Percentiles rank a stretch among this genome's conserved stretches.
phyloP scores from a whole-genome alignment of 306 rosid genomes.

The Trifolium subterraneum region DNA sequence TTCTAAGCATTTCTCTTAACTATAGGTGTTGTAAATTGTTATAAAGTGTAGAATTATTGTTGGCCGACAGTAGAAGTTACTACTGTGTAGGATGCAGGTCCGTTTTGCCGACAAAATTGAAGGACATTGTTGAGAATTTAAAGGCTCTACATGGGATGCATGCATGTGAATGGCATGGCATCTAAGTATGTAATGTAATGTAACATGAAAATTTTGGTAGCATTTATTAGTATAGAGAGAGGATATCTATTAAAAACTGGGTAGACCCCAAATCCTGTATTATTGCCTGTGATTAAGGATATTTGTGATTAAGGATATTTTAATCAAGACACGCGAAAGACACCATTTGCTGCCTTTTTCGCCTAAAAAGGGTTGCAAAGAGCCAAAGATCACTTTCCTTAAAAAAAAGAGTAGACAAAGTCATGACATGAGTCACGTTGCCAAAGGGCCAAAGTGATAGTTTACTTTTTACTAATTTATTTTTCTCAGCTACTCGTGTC shows the following conservation, averaged over 20 bases:
- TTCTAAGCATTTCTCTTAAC: too few species aligned
- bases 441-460: background rate
- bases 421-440: background rate
- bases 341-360: background rate
- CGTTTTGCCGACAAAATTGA: constrained; percentile 23
- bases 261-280: constrained; percentile 30
- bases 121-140: background rate
- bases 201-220: background rate
- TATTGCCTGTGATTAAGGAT: constrained; percentile 39
- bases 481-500: background rate
- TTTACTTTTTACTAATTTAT: constrained; percentile 1
- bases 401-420: background rate
- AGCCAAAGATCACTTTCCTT: constrained; percentile 19
- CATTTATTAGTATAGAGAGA: background rate
- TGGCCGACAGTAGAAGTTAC: constrained; percentile 36
- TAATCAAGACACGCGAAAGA: background rate
- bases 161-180: constrained; percentile 36
- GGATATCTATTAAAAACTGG: background rate
- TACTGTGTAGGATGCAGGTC: background rate
- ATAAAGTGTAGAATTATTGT: background rate
- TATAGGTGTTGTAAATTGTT: background rate
- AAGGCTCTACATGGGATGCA: constrained; percentile 23
- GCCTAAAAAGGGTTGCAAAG: background rate
- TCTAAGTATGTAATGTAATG: constrained; percentile 17
- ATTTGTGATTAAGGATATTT: constrained; percentile 37